phyloP scores from a whole-genome alignment of 2,329 filamentous ascomycete genomes.

The Penicillium vulpinum region DNA sequence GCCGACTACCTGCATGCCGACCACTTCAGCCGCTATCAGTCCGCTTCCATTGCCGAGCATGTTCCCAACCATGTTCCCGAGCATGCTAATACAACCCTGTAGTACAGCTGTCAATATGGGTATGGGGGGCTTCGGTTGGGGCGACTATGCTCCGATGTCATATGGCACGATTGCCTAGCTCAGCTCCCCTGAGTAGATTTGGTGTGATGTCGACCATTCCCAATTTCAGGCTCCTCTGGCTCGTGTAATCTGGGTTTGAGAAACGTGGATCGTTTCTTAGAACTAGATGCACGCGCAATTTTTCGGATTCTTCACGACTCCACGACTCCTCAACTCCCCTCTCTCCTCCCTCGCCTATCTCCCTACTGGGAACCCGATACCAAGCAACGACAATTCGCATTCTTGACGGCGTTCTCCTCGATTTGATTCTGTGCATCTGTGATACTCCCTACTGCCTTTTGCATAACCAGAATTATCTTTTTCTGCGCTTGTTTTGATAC shows the following conservation, averaged over 20 bases:
- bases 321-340: background rate
- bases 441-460: slow-evolving; percentile 44
- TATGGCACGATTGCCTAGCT: slow-evolving; percentile 73
- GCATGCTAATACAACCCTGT: slow-evolving; percentile 80
- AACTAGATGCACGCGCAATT: background rate
- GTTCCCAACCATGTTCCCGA: slow-evolving; percentile 53
- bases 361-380: slow-evolving; percentile 21
- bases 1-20: slow-evolving; percentile 70
- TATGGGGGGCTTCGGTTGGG: slow-evolving; percentile 73
- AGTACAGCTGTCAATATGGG: slow-evolving; percentile 74
- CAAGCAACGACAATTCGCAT: slow-evolving; percentile 40
- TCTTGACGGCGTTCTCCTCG: slow-evolving; percentile 53
- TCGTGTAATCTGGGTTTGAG: background rate
- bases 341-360: background rate
- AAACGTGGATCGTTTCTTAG: slow-evolving; percentile 23
- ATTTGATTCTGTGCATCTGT: slow-evolving; percentile 48
- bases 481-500: slow-evolving; percentile 42
- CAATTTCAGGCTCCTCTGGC: slow-evolving; percentile 9
- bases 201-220: slow-evolving; percentile 28
- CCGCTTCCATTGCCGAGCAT: slow-evolving; percentile 82
- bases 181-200: slow-evolving; percentile 34
- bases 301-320: background rate
- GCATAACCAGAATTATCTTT: slow-evolving; percentile 32
- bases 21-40: slow-evolving; percentile 71
- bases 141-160: slow-evolving; percentile 68